Evolutionary conservation across 306 rosid genomes (phyloP).

Genomic region (Acmispon strigosus): DNA sequence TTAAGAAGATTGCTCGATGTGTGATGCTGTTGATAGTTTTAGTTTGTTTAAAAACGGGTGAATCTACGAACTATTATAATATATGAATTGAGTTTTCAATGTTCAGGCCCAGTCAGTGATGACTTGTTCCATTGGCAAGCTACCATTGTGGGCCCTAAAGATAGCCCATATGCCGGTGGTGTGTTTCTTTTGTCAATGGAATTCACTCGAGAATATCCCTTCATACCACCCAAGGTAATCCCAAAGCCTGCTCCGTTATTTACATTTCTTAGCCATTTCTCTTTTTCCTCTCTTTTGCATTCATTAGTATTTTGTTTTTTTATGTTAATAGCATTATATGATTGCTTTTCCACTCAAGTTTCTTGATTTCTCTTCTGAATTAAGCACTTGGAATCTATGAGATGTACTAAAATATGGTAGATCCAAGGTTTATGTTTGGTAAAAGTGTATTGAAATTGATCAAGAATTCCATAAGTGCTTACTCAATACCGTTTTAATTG

Average conservation of each 20-base stretch:
- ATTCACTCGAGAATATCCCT: background rate
- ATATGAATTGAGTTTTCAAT: background rate
- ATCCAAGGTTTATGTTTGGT: too few species aligned
- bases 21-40: background rate
- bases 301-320: background rate
- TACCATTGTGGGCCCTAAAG: background rate
- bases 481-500: too few species aligned
- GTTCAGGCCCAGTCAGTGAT: background rate
- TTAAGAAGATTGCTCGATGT: background rate
- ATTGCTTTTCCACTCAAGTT: too few species aligned
- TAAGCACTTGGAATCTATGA: too few species aligned
- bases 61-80: background rate
- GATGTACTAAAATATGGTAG: too few species aligned
- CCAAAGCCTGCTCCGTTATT: background rate
- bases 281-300: background rate
- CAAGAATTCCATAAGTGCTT: too few species aligned
- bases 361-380: too few species aligned
- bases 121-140: background rate
- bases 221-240: background rate
- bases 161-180: background rate
- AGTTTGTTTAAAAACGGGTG: background rate
- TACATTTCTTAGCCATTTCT: background rate
- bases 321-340: too few species aligned
- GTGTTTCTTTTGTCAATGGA: background rate
- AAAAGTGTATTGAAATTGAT: too few species aligned